Evolutionary conservation across 2,329 filamentous ascomycete genomes (phyloP).

Genomic region (Epichloe festucae): DNA sequence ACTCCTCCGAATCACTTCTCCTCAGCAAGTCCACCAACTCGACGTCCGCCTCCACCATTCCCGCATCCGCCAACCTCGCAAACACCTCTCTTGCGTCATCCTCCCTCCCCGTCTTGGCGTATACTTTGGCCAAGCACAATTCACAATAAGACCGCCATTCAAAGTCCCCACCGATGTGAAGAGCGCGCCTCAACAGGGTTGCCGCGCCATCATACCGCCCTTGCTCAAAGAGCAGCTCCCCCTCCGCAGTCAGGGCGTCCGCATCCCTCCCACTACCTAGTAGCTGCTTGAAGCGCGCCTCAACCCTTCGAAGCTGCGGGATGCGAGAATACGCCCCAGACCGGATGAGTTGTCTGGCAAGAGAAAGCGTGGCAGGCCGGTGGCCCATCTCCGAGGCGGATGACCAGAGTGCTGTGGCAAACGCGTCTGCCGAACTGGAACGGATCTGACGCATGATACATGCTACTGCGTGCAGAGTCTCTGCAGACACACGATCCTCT

Average conservation of each 20-base stretch:
- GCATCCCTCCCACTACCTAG: constrained; percentile 18
- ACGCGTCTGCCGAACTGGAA: constrained; percentile 4
- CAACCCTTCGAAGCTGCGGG: constrained; percentile 9
- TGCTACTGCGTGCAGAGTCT: constrained; percentile 15
- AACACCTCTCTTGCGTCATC: constrained; percentile 14
- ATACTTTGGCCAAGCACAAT: constrained; percentile 14
- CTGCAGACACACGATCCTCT: constrained; percentile 12
- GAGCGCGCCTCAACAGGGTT: constrained; percentile 13
- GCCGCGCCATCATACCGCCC: constrained; percentile 14
- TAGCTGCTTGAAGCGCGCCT: constrained; percentile 19
- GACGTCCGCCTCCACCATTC: constrained; percentile 13
- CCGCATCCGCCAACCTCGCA: constrained; percentile 10
- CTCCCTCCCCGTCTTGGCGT: constrained; percentile 10
- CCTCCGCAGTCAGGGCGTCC: constrained; percentile 23
- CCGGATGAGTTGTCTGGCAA: constrained; percentile 12
- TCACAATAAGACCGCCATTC: constrained; percentile 16
- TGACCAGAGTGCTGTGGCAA: constrained; percentile 17
- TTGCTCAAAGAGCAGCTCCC: constrained; percentile 15
- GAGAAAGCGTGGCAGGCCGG: constrained; percentile 17
- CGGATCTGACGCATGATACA: constrained; percentile 14
- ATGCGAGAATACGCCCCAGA: constrained; percentile 10
- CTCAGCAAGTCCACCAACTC: constrained; percentile 16
- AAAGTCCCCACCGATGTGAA: constrained; percentile 12
- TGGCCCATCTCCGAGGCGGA: constrained; percentile 20
- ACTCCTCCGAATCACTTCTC: constrained; percentile 10